Percentiles rank a stretch among this genome's conserved stretches.
phyloP scores from a whole-genome alignment of 768 basidiomycete species.

The Leccinum ochraceum region DNA sequence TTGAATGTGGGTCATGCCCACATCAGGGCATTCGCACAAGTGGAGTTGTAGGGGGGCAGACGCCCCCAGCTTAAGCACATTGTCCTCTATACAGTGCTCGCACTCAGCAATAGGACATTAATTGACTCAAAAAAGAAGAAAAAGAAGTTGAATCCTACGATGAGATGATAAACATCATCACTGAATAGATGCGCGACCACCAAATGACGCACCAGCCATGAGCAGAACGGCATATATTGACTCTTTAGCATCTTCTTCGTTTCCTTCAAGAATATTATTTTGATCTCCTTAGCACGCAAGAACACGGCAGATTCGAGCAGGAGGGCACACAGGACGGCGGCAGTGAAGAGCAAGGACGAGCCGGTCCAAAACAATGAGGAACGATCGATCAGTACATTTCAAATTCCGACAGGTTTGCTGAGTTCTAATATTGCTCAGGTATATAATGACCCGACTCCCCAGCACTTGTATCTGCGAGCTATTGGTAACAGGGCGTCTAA shows the following conservation, averaged over 20 bases:
- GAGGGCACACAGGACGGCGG: constrained; percentile 64
- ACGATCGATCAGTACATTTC: too few relatives aligned
- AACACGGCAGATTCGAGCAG: constrained; percentile 84
- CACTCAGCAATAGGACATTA: too few relatives aligned
- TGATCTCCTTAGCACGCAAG: constrained; percentile 64
- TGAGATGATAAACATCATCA: not conserved
- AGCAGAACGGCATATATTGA: constrained; percentile 85
- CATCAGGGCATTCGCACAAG: too few relatives aligned
- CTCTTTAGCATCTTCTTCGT: constrained; percentile 72
- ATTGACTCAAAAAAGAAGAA: too few relatives aligned
- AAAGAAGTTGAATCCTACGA: constrained; percentile 70
- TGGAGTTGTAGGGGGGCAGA: too few relatives aligned
- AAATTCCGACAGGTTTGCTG: too few relatives aligned
- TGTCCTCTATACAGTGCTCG: too few relatives aligned
- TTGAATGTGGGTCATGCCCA: constrained; percentile 45
- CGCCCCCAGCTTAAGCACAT: too few relatives aligned
- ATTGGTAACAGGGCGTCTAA: not conserved
- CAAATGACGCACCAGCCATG: constrained; percentile 55
- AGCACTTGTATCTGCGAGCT: too few relatives aligned
- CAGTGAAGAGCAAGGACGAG: constrained; percentile 66
- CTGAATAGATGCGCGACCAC: not conserved
- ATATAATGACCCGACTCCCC: too few relatives aligned
- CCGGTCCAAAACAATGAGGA: constrained; percentile 73
- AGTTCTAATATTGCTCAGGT: too few relatives aligned
- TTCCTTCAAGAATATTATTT: constrained; percentile 63